A percentile compares a stretch with the other conserved stretches of the same genome.
These are phyloP conservation scores for Fistulifera solaris DNA, from an alignment of 108 stramenopile species.

Conservation along the genomic window DNA sequence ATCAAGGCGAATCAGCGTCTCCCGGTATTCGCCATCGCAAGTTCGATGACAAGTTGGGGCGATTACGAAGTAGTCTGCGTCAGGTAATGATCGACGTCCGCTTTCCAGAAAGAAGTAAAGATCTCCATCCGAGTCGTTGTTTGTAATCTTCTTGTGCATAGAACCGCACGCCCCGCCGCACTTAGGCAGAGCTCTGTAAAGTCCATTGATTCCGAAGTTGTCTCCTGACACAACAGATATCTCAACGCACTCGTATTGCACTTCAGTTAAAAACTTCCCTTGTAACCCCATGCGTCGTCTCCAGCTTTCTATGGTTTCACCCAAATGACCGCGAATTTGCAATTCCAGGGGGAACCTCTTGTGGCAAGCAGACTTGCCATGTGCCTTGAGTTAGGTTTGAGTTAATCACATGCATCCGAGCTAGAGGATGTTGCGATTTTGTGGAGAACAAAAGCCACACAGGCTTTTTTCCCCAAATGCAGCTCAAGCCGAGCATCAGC, in stretches of 20 bases:
- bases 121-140: neutral
- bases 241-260: slow-evolving; percentile 12
- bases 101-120: slow-evolving; percentile 27
- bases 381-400: too few relatives aligned
- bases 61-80: slow-evolving; percentile 17
- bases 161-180: slow-evolving; percentile 27
- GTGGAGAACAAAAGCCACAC: too few relatives aligned
- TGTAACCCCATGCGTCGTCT: slow-evolving; percentile 19
- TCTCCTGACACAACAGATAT: slow-evolving; percentile 1
- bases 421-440: too few relatives aligned
- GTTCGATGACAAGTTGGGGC: slow-evolving; percentile 14
- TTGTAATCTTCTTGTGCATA: slow-evolving; percentile 13
- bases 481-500: slow-evolving; percentile 7
- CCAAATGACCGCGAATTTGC: neutral
- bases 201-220: slow-evolving; percentile 7
- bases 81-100: slow-evolving; percentile 12
- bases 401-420: too few relatives aligned
- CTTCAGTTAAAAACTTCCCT: slow-evolving; percentile 13
- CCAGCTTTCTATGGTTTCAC: slow-evolving; percentile 14
- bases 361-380: too few relatives aligned
- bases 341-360: too few relatives aligned
- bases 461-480: slow-evolving; percentile 5
- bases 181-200: slow-evolving; percentile 15
- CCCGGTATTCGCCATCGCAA: slow-evolving; percentile 14
- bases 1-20: slow-evolving; percentile 5